These are phyloP conservation scores for Triangularia verruculosa DNA, from an alignment of 2,329 filamentous ascomycete genomes.

Conservation along the genomic window DNA sequence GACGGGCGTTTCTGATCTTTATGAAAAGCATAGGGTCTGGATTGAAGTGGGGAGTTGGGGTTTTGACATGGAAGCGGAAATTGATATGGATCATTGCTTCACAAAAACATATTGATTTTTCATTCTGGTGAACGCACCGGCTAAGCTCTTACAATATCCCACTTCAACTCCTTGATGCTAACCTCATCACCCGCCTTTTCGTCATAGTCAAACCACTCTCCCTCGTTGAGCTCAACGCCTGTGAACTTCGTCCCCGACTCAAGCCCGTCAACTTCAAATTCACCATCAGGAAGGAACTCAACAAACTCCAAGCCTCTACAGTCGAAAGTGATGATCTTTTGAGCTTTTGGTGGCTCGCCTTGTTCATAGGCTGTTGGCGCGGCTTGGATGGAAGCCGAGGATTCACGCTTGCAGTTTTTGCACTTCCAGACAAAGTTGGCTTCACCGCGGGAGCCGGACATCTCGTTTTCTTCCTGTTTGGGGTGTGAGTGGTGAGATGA, in stretches of 20 bases:
- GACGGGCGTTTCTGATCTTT: background rate
- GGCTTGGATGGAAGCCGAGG: constrained; percentile 78
- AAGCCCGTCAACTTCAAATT: constrained; percentile 80
- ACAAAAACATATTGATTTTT: background rate
- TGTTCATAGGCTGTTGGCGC: constrained; percentile 70
- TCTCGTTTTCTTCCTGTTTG: constrained; percentile 76
- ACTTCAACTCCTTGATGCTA: constrained; percentile 83
- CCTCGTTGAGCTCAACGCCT: constrained; percentile 77
- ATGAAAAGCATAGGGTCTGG: background rate
- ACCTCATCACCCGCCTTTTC: constrained; percentile 91
- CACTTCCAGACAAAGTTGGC: constrained; percentile 99
- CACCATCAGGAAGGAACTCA: constrained; percentile 89
- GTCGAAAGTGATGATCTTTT: constrained; percentile 86
- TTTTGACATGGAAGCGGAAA: background rate
- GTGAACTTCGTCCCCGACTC: constrained; percentile 82
- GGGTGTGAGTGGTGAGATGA: background rate
- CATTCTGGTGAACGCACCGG: background rate
- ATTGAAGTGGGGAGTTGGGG: background rate
- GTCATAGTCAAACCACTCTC: constrained; percentile 98
- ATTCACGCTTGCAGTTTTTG: constrained; percentile 91
- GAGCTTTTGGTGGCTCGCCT: constrained; percentile 66
- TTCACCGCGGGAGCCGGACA: constrained; percentile 89
- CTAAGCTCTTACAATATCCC: constrained; percentile 76
- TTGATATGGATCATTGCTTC: background rate
- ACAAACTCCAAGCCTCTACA: constrained; percentile 90